Base-by-base conservation (phyloP, 768 basidiomycete species). In the Termitomyces sp. region DNA sequence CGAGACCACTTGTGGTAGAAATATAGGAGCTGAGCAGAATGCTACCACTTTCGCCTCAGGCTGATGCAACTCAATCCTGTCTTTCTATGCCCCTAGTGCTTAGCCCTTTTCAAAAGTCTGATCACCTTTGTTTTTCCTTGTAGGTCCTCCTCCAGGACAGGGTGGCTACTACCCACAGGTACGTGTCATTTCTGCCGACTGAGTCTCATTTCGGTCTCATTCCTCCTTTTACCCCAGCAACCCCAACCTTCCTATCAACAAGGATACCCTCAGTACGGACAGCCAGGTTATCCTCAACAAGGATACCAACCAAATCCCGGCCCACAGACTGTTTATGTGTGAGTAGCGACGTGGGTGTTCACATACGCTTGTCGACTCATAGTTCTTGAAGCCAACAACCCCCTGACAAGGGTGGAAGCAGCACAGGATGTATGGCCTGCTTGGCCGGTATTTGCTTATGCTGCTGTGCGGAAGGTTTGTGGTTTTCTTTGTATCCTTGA, bases 241-340 rank as follows among this genome's bases (percentile, higher is more conserved):
- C 90, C 89, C 13, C 85, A 81, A 61, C 84, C 87, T 64, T 74
- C 86, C 0, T 88, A 91, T 68, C 82, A 77, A 57, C 71, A 59
- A 58, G 61, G 72, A 30, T 72, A 74, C 18, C 78, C 76, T 46
- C 76, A 72, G 22, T 72, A 73, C 51, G 72, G 72, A 30, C 72
- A 48, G 13, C 58, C 71, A 61, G 73, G 73, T 7, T 74, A 76
- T 52, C 75, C 78, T 36, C 77, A 77, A 64, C 77, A 87, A 61
- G 86, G 84, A 18, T 85, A 84, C 62, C 77, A 75, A 46, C 72
- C 75, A 10, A 75, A 80, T 54, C 77, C 75, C 14, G 67, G 61
- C n/a, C 90, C 91, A 18, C 90, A 92, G 69, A 85, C 87, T 0
- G 85, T 92, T 53, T 88, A 90, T 66, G 87, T 91, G 90, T 91